A percentile compares a stretch with the other conserved stretches of the same genome.
These are phyloP conservation scores for Fusarium sp. DNA, from an alignment of 2,329 filamentous ascomycete species.

Conservation along the genomic window DNA sequence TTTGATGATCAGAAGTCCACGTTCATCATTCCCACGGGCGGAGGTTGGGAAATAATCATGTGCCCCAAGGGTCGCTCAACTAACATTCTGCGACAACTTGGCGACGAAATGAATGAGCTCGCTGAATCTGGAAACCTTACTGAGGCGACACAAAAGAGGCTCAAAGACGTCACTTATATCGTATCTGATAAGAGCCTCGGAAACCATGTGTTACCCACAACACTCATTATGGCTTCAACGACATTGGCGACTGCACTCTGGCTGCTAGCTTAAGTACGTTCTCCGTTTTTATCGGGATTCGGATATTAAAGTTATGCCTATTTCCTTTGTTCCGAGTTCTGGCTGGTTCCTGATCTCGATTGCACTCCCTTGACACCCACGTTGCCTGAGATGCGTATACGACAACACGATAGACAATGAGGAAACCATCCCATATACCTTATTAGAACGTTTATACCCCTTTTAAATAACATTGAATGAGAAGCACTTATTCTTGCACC, in stretches of 20 bases:
- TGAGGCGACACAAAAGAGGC: constrained; percentile 48
- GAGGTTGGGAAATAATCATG: constrained; percentile 83
- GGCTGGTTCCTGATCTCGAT: constrained; percentile 34
- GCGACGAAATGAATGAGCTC: constrained; percentile 62
- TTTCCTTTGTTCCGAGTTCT: constrained; percentile 26
- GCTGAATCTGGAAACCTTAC: constrained; percentile 59
- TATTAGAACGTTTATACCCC: constrained; percentile 42
- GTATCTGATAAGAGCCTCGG: constrained; percentile 50
- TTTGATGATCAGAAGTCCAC: constrained; percentile 71
- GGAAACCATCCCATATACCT: constrained; percentile 14
- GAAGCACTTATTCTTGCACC: constrained; percentile 46
- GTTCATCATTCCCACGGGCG: constrained; percentile 74
- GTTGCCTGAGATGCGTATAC: neutral
- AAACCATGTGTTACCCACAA: constrained; percentile 32
- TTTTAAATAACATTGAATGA: constrained; percentile 42
- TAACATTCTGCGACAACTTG: constrained; percentile 68
- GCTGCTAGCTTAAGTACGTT: constrained; percentile 27
- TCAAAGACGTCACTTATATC: constrained; percentile 55
- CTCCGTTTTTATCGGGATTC: neutral
- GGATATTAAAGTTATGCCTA: neutral
- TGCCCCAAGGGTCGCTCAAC: constrained; percentile 75
- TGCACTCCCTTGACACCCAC: constrained; percentile 9
- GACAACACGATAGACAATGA: constrained; percentile 31
- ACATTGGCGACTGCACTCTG: constrained; percentile 32
- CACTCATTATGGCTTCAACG: constrained; percentile 22